phyloP scores from a whole-genome alignment of 2,329 filamentous ascomycete genomes.

The Sarocladiaceae sp. region DNA sequence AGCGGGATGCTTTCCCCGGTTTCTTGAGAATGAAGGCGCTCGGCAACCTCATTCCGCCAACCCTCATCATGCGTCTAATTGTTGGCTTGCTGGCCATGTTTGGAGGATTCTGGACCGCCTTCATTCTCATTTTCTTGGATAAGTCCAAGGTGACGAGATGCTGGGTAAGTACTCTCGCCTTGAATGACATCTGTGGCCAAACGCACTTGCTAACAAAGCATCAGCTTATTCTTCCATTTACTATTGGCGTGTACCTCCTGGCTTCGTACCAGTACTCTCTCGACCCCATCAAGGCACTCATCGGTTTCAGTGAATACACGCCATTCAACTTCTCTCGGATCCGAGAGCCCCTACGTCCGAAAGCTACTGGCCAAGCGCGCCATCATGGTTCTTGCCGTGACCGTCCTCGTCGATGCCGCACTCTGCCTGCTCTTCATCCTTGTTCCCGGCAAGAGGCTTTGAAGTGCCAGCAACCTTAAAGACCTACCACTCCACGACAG shows the following conservation, averaged over 20 bases:
- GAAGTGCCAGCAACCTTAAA: conserved; percentile 16
- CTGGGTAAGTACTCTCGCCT: no score
- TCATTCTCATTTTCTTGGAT: conserved; percentile 88
- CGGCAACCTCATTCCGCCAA: conserved; percentile 90
- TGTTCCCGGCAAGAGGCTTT: conserved; percentile 83
- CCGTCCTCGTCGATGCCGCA: conserved; percentile 72
- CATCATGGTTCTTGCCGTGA: conserved; percentile 73
- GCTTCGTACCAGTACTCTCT: conserved; percentile 93
- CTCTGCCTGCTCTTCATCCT: conserved; percentile 89
- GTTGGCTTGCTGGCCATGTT: conserved; percentile 80
- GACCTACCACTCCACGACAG: neutral
- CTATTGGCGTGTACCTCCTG: conserved; percentile 82
- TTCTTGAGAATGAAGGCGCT: conserved; percentile 93
- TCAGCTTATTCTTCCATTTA: conserved; percentile 81
- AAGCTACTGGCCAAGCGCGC: conserved; percentile 81
- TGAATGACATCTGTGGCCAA: no score
- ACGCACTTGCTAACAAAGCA: conserved; percentile 14
- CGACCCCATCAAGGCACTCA: conserved; percentile 82
- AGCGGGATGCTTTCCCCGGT: conserved; percentile 96
- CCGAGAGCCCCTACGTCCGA: conserved; percentile 84
- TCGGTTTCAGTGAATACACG: conserved; percentile 94
- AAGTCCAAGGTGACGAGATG: conserved; percentile 68
- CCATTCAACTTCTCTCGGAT: conserved; percentile 88
- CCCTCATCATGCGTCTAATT: conserved; percentile 79
- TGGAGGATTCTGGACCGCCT: conserved; percentile 89